A percentile compares a stretch with the other conserved stretches of the same genome.
Conservation (phyloP, 345 rosid species). For the Moringa oleifera region DNA sequence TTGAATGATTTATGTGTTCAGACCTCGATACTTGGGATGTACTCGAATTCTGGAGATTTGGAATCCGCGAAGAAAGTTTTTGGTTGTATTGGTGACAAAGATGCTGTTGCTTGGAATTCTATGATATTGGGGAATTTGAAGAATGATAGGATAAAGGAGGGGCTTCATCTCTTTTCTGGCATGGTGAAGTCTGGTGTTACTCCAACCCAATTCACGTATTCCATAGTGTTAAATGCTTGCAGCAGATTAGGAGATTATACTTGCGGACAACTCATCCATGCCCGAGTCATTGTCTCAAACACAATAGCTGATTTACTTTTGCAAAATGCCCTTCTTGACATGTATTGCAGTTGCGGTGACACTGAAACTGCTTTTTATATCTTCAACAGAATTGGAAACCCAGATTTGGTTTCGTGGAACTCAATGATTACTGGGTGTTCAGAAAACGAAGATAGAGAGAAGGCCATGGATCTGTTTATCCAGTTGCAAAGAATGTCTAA, state of each 20-base stretch:
- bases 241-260: slow-evolving; percentile 41
- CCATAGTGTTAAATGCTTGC: slow-evolving; percentile 70
- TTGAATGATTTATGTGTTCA: slow-evolving; percentile 45
- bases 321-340: slow-evolving; percentile 76
- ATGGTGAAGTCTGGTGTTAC: slow-evolving; percentile 60
- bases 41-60: slow-evolving; percentile 55
- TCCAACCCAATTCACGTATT: slow-evolving; percentile 65
- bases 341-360: slow-evolving; percentile 70
- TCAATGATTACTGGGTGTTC: slow-evolving; percentile 65
- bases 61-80: slow-evolving; percentile 53
- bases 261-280: slow-evolving; percentile 49
- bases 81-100: slow-evolving; percentile 38
- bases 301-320: slow-evolving; percentile 26
- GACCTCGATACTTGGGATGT: slow-evolving; percentile 77
- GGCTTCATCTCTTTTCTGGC: slow-evolving; percentile 32
- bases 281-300: slow-evolving; percentile 39
- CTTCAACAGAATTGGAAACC: slow-evolving; percentile 41
- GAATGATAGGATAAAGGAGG: slow-evolving; percentile 48
- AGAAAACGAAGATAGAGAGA: slow-evolving; percentile 51
- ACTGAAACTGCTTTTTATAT: slow-evolving; percentile 32
- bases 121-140: slow-evolving; percentile 64
- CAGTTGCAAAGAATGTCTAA: slow-evolving; percentile 27
- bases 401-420: slow-evolving; percentile 80
- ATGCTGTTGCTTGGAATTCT: slow-evolving; percentile 71
- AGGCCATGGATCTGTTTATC: slow-evolving; percentile 50